Evolutionary conservation across 176 grass and related monocot genomes (phyloP).

Genomic region (Coix lacrymajobi): DNA sequence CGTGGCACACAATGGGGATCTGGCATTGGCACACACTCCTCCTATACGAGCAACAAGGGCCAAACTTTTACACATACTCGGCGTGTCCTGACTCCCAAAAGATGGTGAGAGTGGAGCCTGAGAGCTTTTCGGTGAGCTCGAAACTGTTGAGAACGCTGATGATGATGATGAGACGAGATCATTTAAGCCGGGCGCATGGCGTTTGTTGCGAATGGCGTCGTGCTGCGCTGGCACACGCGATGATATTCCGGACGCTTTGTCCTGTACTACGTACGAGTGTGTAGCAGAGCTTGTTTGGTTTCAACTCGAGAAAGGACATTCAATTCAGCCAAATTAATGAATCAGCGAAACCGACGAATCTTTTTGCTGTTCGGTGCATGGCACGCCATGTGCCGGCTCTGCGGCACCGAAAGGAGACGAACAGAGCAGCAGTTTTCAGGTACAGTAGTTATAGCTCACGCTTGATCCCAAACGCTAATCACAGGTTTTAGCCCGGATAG

Average conservation of each 20-base stretch:
- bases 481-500: background rate
- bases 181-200: background rate
- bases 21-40: background rate
- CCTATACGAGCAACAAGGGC: background rate
- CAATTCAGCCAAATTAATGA: background rate
- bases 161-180: too few relatives aligned
- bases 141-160: background rate
- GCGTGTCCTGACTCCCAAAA: background rate
- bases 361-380: constrained; percentile 9
- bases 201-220: background rate
- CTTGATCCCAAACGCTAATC: background rate
- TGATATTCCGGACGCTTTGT: background rate
- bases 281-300: background rate
- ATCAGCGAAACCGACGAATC: background rate
- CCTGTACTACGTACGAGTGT: background rate
- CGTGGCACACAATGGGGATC: background rate
- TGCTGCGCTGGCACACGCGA: background rate
- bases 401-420: constrained; percentile 6
- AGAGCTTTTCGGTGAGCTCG: background rate
- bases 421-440: constrained; percentile 9
- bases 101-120: background rate
- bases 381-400: constrained; percentile 35
- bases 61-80: background rate
- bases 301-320: background rate
- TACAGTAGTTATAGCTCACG: background rate